phyloP scores from a whole-genome alignment of 192 early-diverging fungal genomes.

The Entomortierella parvispora region DNA sequence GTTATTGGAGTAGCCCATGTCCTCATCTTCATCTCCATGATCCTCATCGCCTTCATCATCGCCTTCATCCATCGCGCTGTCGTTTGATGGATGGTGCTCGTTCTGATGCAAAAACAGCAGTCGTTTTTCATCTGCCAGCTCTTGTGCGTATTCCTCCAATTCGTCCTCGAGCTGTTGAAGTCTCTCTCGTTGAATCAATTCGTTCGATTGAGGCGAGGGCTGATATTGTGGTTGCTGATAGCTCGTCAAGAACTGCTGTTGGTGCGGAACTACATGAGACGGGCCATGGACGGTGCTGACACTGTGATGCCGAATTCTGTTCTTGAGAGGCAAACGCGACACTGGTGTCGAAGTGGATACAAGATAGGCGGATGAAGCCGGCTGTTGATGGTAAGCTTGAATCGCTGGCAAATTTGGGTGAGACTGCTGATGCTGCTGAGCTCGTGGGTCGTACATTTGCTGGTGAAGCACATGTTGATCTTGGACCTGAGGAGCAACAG shows the following conservation, averaged over 20 bases:
- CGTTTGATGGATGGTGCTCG: background rate
- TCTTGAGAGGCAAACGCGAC: too few species aligned
- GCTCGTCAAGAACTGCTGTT: slow-evolving; percentile 16
- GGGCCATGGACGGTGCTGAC: too few species aligned
- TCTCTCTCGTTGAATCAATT: background rate
- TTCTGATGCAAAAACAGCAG: background rate
- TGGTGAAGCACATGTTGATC: too few species aligned
- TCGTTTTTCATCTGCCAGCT: background rate
- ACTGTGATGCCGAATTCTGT: too few species aligned
- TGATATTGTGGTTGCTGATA: background rate
- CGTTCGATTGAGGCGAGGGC: background rate
- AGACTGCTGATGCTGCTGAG: background rate
- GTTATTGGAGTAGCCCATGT: background rate
- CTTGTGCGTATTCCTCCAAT: background rate
- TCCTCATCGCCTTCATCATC: slow-evolving; percentile 12
- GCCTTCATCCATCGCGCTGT: slow-evolving; percentile 8
- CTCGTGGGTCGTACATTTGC: background rate
- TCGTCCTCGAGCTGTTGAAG: slow-evolving; percentile 2
- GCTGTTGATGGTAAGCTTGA: background rate
- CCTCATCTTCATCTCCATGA: background rate
- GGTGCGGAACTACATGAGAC: slow-evolving; percentile 18
- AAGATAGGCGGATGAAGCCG: too few species aligned
- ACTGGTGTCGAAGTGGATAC: too few species aligned
- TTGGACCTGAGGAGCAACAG: too few species aligned
- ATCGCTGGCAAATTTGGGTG: background rate